Base-by-base conservation (phyloP, 108 stramenopile genomes). In the Chaetoceros muelleri region DNA sequence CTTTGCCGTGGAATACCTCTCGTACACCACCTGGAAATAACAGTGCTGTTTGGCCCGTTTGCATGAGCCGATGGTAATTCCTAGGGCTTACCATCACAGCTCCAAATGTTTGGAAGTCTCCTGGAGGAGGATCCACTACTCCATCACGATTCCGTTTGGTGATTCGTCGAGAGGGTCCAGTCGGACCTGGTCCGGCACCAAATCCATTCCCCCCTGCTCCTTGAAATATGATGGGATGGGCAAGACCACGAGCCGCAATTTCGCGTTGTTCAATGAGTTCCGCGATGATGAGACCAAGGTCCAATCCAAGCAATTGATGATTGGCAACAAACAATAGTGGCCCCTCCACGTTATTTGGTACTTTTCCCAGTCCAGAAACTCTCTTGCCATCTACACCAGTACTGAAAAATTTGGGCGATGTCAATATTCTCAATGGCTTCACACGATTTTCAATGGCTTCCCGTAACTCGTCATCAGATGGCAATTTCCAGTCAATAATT, bases 11-110 rank as follows among this genome's bases (percentile, higher is more conserved):
- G n/a, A 81, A 73, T 0, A 82, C 93, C 65, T 97, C 94, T 23
- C 73, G 49, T 0, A 82, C 93, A 28, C 96, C 96, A 30, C 96
- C 96, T 13, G 96, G 96, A 61, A 91, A 97, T 13, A 97, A 79
- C 30, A 97, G 57, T 2, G 69, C 81, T 31, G 79, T 73, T 65
- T 94, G 89, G 18, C 78, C 77, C 0, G 83, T 70, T 61, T 94
- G 81, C 61, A 97, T 62, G 7, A 97, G 75, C 30, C 81, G 72
- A 50, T 87, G 92, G 73, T 85, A 91, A 60, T 95, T 95, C 19
- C 80, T 58, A 16, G 96, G 96, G 2, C 87, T 74, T 26, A 97
- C 96, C 65, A 71, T 83, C 24, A 97, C 94, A 13, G 94, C 94
- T 24, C 96, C 96, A 66, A 93, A 95, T 48, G 66, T 67, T 40